Percentiles rank a stretch among this genome's conserved stretches.
These are phyloP conservation scores for Heterobasidion annosum DNA, from an alignment of 1,284 basidiomycete genomes.

Conservation along the genomic window DNA sequence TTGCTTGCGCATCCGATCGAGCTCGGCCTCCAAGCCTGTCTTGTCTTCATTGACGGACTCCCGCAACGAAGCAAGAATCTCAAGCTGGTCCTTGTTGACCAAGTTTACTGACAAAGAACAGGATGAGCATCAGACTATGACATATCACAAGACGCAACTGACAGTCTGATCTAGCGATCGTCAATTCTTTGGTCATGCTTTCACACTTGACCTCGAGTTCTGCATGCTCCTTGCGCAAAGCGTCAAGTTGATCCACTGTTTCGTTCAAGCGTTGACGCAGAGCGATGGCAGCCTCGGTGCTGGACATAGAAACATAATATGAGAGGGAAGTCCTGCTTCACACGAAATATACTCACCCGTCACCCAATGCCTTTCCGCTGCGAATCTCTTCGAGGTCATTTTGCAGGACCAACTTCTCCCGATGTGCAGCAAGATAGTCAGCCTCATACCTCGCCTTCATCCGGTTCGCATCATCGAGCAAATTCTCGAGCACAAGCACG, in stretches of 20 bases:
- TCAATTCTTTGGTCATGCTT: constrained; percentile 61
- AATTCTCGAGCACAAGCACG: constrained; percentile 78
- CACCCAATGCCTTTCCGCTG: constrained; percentile 74
- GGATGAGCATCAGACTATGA: background rate
- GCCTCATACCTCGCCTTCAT: constrained; percentile 86
- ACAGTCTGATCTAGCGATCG: constrained; percentile 84
- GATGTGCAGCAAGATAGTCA: constrained; percentile 81
- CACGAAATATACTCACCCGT: constrained; percentile 48
- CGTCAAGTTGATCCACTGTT: constrained; percentile 76
- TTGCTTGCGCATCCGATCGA: constrained; percentile 56
- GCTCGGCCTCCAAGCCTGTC: constrained; percentile 60
- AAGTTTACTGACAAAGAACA: constrained; percentile 50
- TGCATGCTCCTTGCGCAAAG: constrained; percentile 55
- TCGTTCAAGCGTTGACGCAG: constrained; percentile 84
- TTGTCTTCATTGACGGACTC: constrained; percentile 89
- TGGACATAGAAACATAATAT: constrained; percentile 19
- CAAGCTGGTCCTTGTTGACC: constrained; percentile 79
- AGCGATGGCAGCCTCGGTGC: constrained; percentile 81
- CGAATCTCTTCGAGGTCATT: constrained; percentile 84
- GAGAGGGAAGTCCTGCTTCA: background rate
- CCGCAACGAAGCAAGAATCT: constrained; percentile 74
- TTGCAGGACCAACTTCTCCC: constrained; percentile 76
- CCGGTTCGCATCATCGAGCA: constrained; percentile 84
- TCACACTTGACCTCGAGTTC: constrained; percentile 71
- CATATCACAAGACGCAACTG: constrained; percentile 21